Conservation (phyloP, 345 rosid genomes). For the Angophora floribunda region DNA sequence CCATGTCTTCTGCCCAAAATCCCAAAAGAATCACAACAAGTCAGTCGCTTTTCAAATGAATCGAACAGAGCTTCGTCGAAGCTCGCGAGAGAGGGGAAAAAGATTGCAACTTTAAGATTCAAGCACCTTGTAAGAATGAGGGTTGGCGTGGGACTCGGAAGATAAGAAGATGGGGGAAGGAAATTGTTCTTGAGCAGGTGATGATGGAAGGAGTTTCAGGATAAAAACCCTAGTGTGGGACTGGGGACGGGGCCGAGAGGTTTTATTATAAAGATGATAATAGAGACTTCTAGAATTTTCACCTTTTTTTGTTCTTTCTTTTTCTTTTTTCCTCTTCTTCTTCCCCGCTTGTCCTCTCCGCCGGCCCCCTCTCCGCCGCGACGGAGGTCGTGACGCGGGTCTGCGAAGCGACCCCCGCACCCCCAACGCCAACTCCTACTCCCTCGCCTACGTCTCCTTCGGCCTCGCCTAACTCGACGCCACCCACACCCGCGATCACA, state of each 20-base stretch:
- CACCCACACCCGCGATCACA: no score
- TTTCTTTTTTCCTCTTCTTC: no score
- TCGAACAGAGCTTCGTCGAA: not conserved
- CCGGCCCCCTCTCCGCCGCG: accelerated
- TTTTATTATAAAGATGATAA: not conserved
- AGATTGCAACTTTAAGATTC: not conserved
- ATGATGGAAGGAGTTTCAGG: not conserved
- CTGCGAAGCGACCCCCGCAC: no score
- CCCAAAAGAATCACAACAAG: not conserved
- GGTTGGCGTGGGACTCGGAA: not conserved
- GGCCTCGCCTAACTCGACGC: no score
- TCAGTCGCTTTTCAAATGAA: not conserved
- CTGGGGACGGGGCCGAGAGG: not conserved
- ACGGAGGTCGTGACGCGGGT: no score
- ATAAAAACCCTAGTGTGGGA: not conserved
- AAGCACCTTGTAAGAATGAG: not conserved
- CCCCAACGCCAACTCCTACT: no score
- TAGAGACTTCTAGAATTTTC: not conserved
- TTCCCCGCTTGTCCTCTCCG: not conserved
- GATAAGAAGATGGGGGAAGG: not conserved
- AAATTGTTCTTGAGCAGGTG: not conserved
- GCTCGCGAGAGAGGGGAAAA: not conserved
- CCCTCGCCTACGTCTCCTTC: no score
- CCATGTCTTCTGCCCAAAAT: constrained; percentile 29
- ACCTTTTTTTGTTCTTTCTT: accelerated